A percentile compares a stretch with the other conserved stretches of the same genome.
phyloP scores from a whole-genome alignment of 1,139 yeast genomes.

The Saccharomyces hybrid region DNA sequence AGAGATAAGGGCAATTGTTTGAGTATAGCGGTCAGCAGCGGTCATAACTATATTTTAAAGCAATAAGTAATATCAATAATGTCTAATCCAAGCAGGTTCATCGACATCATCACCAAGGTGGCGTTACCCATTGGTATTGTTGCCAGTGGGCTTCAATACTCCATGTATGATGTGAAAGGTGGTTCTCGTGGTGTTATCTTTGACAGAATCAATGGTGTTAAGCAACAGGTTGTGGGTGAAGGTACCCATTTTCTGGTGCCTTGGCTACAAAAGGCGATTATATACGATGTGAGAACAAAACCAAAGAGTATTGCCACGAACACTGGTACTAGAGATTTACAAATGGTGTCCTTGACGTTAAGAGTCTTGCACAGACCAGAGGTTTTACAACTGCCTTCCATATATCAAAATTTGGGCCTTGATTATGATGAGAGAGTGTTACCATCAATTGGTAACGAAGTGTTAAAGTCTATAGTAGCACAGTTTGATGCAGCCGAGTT shows the following conservation, averaged over 20 bases:
- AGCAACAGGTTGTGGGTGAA: constrained; percentile 80
- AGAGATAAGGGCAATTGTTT: background rate
- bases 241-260: constrained; percentile 95
- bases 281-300: constrained; percentile 84
- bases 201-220: constrained; percentile 86
- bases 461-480: constrained; percentile 89
- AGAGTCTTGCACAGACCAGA: constrained; percentile 95
- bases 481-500: constrained; percentile 98
- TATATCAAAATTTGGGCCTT: constrained; percentile 83
- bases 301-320: constrained; percentile 92
- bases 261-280: constrained; percentile 87
- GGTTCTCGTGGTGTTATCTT: constrained; percentile 94
- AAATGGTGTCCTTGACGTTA: constrained; percentile 86
- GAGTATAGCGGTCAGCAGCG: background rate
- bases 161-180: constrained; percentile 89
- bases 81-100: constrained; percentile 11
- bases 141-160: constrained; percentile 57
- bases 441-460: constrained; percentile 96
- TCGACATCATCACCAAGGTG: constrained; percentile 33
- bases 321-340: constrained; percentile 95
- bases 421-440: constrained; percentile 96
- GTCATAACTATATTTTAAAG: background rate
- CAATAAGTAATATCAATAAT: background rate
- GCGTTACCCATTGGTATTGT: constrained; percentile 69
- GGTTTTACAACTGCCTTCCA: constrained; percentile 67